Evolutionary conservation across 2,329 filamentous ascomycete genomes (phyloP), one percentile per base, ranked within the genome.

Genomic region (Cladosporium phlei): DNA sequence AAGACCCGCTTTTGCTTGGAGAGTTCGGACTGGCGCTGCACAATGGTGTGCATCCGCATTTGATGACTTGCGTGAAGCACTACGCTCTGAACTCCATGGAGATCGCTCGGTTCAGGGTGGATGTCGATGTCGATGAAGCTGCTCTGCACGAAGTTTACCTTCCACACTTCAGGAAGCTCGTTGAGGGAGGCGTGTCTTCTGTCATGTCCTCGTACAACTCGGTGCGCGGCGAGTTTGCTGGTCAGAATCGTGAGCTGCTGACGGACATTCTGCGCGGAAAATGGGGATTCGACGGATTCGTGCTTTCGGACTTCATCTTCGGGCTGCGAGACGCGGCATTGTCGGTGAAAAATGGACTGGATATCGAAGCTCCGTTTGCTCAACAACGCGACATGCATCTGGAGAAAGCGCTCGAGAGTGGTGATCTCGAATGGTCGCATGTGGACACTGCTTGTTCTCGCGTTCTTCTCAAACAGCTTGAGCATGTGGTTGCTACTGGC

Each of bases 71-170:
- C 46, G 56, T 62, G 10, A 61, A 61, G 48, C 60, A 62, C 35
- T 61, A 52, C 28, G 60, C 59, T 16, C 42, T 62, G 21, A 61
- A 62, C 46, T 61, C 59, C 7, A 61, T 61, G 58, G 59, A 61
- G 39, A 60, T 57, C 44, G 52, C 57, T 2, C 50, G 60, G n/a
- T 60, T 61, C 45, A 46, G 46, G 3, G 56, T 61, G 3, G 54
- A 60, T 40, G 59, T 63, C 7, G 32, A 48, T 20, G 45, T 61
- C 20, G 58, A 60, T 6, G 58, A 60, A 17, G 48, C 49, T 8
- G 52, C 54, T 3, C 44, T 63, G 32, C 55, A 59, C 30, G 59
- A 63, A 47, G 53, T 59, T 5, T 61, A 58, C 39, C 52, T 55
- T 7, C 48, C 52, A n/a, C 53, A 55, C 19, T 55, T 55, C 30